Evolutionary conservation across 306 rosid species (phyloP).

Genomic region (Cucumis cinereus): DNA sequence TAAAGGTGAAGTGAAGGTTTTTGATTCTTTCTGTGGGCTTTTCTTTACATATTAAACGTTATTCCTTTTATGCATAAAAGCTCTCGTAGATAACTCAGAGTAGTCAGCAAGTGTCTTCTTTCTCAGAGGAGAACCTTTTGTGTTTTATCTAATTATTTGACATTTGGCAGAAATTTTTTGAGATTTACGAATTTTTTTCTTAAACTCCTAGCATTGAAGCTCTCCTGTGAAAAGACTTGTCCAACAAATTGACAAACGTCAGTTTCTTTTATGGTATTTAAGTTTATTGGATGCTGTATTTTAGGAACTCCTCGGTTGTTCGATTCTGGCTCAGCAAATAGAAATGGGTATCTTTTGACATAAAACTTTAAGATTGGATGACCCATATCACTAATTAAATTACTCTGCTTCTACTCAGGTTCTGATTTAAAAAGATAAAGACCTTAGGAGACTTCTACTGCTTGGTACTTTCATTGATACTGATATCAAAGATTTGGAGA

Average conservation of each 20-base stretch:
- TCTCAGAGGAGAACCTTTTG: neutral
- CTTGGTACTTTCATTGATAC: neutral
- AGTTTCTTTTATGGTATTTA: neutral
- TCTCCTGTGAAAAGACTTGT: neutral
- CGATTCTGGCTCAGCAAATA: neutral
- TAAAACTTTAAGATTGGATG: neutral
- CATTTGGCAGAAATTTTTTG: neutral
- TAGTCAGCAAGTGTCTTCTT: neutral
- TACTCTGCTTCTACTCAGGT: neutral
- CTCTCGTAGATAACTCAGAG: neutral
- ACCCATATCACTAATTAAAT: neutral
- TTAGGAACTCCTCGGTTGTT: neutral
- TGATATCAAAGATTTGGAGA: conserved; percentile 5
- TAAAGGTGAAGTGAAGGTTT: conserved; percentile 4
- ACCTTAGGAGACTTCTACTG: neutral
- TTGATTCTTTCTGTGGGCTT: neutral
- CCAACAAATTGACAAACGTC: neutral
- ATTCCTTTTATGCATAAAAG: neutral
- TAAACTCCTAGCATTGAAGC: neutral
- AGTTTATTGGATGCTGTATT: neutral
- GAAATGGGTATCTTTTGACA: neutral
- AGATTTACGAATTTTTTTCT: neutral
- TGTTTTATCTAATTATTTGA: neutral
- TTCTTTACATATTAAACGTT: neutral
- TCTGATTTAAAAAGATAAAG: neutral